A percentile compares a stretch with the other conserved stretches of the same genome.
phyloP scores from a whole-genome alignment of 495 filamentous ascomycete genomes.

The Penicillium bovifimosum region DNA sequence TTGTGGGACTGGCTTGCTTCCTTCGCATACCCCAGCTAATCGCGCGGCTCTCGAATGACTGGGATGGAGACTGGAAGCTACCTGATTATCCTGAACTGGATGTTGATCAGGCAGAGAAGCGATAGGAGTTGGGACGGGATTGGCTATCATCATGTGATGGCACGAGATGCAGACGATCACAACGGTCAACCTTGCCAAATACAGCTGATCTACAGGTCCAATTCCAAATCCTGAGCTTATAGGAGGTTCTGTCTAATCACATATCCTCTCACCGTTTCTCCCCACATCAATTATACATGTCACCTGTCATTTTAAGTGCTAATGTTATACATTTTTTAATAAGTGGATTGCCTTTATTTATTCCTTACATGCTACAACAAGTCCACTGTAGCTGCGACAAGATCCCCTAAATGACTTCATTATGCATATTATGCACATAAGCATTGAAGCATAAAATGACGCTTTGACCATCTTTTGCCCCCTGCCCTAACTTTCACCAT shows the following conservation, averaged over 20 bases:
- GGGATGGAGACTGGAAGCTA: constrained; percentile 22
- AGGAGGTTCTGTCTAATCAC: background rate
- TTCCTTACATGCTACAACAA: no score
- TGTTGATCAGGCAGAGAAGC: background rate
- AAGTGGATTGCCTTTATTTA: no score
- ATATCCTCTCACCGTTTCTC: background rate
- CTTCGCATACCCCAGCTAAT: constrained; percentile 22
- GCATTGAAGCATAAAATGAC: background rate
- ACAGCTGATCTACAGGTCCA: no score
- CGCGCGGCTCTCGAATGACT: constrained; percentile 12
- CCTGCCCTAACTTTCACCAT: background rate
- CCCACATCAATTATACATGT: background rate
- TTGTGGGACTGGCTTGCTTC: constrained; percentile 14
- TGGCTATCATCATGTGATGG: background rate
- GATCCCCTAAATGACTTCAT: background rate
- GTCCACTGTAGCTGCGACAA: no score
- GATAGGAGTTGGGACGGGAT: background rate
- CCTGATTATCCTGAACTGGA: constrained; percentile 23
- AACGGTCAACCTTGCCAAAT: no score
- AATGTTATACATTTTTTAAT: background rate
- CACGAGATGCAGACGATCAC: background rate
- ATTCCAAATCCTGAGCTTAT: no score
- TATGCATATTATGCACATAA: background rate
- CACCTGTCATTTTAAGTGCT: background rate
- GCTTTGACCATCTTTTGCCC: background rate